These are phyloP conservation scores for Kwoniella botswanensis DNA, from an alignment of 768 basidiomycete genomes.

Conservation along the genomic window DNA sequence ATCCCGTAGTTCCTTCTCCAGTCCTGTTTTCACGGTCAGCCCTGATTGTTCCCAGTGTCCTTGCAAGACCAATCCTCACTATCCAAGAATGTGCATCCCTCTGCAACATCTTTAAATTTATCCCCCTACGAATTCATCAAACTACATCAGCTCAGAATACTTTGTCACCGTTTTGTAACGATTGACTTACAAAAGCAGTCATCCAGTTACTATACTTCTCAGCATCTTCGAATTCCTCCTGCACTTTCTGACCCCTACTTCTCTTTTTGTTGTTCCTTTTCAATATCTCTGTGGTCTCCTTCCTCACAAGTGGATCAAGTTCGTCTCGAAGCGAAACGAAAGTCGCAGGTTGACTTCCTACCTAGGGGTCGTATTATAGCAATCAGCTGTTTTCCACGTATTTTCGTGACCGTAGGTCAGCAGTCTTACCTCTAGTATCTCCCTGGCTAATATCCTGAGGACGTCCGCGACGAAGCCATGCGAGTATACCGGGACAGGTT, in stretches of 20 bases:
- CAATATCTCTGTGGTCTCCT: conserved; percentile 23
- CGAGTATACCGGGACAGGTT: conserved; percentile 32
- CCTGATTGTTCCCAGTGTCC: neutral
- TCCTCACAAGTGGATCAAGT: conserved; percentile 32
- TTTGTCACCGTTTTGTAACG: neutral
- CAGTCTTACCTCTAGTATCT: conserved; percentile 41
- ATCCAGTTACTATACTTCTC: conserved; percentile 37
- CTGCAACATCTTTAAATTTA: conserved; percentile 31
- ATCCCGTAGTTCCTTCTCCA: conserved; percentile 39
- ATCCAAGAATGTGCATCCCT: conserved; percentile 42
- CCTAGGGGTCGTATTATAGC: conserved; percentile 9
- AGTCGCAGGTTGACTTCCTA: conserved; percentile 26
- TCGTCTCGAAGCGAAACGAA: conserved; percentile 28
- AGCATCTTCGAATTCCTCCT: conserved; percentile 15
- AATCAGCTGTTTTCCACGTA: neutral
- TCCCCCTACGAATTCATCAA: conserved; percentile 14
- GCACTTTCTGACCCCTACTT: conserved; percentile 28
- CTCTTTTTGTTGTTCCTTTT: conserved; percentile 24
- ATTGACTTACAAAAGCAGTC: conserved; percentile 32
- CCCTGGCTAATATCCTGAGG: conserved; percentile 36
- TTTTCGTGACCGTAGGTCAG: neutral
- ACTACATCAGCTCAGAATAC: neutral
- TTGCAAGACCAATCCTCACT: conserved; percentile 10
- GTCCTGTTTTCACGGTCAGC: conserved; percentile 13
- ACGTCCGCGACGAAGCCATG: conserved; percentile 35